Evolutionary conservation across 23 red algal genomes (phyloP).

Genomic region (Gracilaria domingensis): DNA sequence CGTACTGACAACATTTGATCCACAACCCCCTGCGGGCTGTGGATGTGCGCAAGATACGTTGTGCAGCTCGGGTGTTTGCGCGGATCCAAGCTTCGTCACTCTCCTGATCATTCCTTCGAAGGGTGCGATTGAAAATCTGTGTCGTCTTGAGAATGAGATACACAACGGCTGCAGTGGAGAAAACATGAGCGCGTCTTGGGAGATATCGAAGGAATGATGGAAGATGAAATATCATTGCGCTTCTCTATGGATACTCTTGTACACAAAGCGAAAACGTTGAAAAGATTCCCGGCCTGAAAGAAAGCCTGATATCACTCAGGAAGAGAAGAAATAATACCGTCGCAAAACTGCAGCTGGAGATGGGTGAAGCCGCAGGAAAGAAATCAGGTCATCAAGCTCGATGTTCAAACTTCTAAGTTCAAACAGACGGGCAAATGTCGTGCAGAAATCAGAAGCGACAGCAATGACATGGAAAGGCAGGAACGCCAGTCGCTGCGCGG

Average conservation of each 20-base stretch:
- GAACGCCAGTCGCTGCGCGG: too few relatives aligned
- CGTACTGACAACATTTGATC: constrained; percentile 70
- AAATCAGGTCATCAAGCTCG: too few relatives aligned
- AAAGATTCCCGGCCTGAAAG: too few relatives aligned
- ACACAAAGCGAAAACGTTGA: too few relatives aligned
- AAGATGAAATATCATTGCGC: background rate
- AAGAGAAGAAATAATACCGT: too few relatives aligned
- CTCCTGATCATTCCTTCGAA: constrained; percentile 14
- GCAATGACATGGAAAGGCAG: too few relatives aligned
- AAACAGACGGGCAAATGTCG: too few relatives aligned
- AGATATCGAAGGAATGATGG: constrained; percentile 41
- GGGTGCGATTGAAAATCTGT: background rate
- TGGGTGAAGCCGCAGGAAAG: too few relatives aligned
- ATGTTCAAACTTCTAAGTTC: too few relatives aligned
- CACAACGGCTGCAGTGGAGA: constrained; percentile 46
- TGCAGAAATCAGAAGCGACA: too few relatives aligned
- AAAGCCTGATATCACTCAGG: too few relatives aligned
- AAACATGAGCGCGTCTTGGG: constrained; percentile 53
- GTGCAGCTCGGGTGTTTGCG: constrained; percentile 41
- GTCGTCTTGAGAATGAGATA: constrained; percentile 59
- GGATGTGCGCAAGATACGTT: constrained; percentile 41
- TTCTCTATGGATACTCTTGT: background rate
- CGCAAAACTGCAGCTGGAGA: too few relatives aligned
- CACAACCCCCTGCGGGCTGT: constrained; percentile 49
- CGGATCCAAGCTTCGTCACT: constrained; percentile 43